phyloP scores from a whole-genome alignment of 2,329 filamentous ascomycete genomes.

The Ophiostoma pallidulum region DNA sequence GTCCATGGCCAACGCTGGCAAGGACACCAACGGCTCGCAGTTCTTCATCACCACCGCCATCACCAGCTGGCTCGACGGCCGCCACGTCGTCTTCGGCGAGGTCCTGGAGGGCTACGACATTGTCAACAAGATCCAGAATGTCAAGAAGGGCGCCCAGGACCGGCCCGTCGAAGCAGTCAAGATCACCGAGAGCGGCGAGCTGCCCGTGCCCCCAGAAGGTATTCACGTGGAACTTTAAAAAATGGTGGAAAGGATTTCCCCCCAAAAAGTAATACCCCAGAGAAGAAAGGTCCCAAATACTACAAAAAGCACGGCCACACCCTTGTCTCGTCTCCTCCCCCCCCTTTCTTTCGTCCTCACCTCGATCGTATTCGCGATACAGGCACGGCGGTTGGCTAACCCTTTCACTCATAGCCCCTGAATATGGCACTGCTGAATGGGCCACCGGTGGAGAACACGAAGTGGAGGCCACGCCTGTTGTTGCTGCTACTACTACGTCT shows the following conservation, averaged over 20 bases:
- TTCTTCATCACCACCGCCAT: constrained; percentile 85
- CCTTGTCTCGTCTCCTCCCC: constrained; percentile 26
- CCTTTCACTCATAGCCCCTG: constrained; percentile 20
- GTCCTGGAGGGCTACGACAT: constrained; percentile 79
- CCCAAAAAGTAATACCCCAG: constrained; percentile 3
- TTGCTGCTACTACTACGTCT: background rate
- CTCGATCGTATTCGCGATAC: no score
- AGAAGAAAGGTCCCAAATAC: no score
- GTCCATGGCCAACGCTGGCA: constrained; percentile 78
- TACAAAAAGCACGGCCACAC: background rate
- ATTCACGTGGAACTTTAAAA: constrained; percentile 76
- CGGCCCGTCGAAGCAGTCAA: constrained; percentile 61
- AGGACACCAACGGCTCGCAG: constrained; percentile 80
- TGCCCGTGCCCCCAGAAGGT: constrained; percentile 81
- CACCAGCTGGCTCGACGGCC: constrained; percentile 76
- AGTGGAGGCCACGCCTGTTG: constrained; percentile 16
- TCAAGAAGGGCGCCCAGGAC: constrained; percentile 55
- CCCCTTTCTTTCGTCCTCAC: constrained; percentile 14
- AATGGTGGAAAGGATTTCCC: background rate
- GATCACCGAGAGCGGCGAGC: constrained; percentile 76
- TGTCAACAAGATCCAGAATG: constrained; percentile 68
- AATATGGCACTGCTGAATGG: constrained; percentile 29
- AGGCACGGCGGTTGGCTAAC: constrained; percentile 17
- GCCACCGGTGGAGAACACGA: constrained; percentile 27
- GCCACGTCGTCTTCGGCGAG: constrained; percentile 82